Conservation (phyloP, 2,329 filamentous ascomycete species). For the Colletotrichum sp. region DNA sequence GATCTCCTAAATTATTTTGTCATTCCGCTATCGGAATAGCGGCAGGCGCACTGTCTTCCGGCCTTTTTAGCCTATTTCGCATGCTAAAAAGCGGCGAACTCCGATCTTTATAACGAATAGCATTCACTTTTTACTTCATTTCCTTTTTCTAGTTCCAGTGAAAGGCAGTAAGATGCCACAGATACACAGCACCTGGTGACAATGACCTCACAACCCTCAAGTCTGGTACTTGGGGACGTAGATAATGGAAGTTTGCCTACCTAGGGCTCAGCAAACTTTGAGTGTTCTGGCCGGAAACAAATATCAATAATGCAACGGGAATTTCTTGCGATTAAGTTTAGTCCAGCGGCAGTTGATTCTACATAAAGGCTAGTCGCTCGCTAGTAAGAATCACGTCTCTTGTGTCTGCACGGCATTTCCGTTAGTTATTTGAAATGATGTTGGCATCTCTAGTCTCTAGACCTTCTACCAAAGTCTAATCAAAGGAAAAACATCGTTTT, state of each 20-base stretch:
- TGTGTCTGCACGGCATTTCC: fast-evolving
- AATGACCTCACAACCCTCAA: neutral
- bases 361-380: too few species aligned
- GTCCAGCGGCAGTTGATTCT: neutral
- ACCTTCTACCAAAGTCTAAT: neutral
- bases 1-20: neutral
- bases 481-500: fast-evolving
- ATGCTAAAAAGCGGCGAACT: neutral
- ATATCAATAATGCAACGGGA: fast-evolving
- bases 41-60: neutral
- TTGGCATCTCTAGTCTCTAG: neutral
- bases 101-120: too few species aligned
- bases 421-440: fast-evolving
- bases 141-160: too few species aligned
- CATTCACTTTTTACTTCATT: fast-evolving
- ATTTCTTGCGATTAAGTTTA: neutral
- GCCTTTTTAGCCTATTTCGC: neutral
- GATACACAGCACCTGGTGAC: neutral
- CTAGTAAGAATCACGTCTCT: neutral
- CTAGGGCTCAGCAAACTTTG: fast-evolving
- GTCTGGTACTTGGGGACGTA: too few species aligned
- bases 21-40: neutral
- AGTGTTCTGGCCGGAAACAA: neutral
- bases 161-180: neutral
- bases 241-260: neutral